A percentile compares a stretch with the other conserved stretches of the same genome.
These are phyloP conservation scores for Hyaloscypha finlandica DNA, from an alignment of 495 filamentous ascomycete genomes.

Conservation along the genomic window DNA sequence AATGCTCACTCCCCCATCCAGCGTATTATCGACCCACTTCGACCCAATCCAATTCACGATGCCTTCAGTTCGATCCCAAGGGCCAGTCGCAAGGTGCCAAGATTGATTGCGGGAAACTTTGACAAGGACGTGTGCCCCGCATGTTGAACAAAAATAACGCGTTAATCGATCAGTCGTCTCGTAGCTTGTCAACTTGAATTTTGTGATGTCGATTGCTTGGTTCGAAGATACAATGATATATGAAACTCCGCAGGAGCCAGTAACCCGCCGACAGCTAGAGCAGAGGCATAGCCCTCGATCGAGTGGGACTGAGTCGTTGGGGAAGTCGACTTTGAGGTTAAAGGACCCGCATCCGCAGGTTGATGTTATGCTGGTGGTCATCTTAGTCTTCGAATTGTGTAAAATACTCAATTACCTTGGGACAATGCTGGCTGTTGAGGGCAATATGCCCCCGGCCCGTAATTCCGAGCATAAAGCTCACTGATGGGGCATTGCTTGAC, in stretches of 20 bases:
- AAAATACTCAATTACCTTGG: background rate
- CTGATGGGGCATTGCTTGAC: background rate
- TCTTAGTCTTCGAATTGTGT: background rate
- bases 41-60: conserved; percentile 43
- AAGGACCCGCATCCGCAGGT: conserved; percentile 45
- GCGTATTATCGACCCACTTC: conserved; percentile 37
- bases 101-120: conserved; percentile 31
- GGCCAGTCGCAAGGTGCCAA: conserved; percentile 30
- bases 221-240: conserved; percentile 47
- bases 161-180: conserved; percentile 45
- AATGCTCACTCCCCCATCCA: conserved; percentile 41
- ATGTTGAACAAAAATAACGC: conserved; percentile 69
- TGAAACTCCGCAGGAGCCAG: conserved; percentile 58
- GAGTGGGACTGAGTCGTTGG: conserved; percentile 39
- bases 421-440: background rate
- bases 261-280: conserved; percentile 57
- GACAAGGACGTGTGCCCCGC: conserved; percentile 64
- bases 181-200: conserved; percentile 49
- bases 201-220: conserved; percentile 30
- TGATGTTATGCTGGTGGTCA: conserved; percentile 36
- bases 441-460: background rate
- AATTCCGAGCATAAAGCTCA: background rate
- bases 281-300: conserved; percentile 63
- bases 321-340: conserved; percentile 38
- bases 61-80: conserved; percentile 25